A percentile compares a stretch with the other conserved stretches of the same genome.
Conservation (phyloP, 139 green algal species). For the Picochlorum costavermella region DNA sequence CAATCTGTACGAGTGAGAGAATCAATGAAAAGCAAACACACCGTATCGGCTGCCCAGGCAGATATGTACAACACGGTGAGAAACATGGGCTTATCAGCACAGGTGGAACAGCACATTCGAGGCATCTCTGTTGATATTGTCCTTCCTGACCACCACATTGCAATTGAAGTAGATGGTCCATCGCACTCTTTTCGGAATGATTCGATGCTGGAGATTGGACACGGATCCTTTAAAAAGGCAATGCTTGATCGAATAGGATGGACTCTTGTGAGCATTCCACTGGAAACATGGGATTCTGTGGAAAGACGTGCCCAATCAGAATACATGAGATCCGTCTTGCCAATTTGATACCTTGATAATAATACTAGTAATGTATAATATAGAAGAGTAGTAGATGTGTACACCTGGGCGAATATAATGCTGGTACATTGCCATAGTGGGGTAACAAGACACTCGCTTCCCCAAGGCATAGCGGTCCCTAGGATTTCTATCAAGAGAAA, state of each 20-base stretch:
- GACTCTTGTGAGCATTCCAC: constrained; percentile 7
- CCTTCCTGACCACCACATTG: constrained; percentile 3
- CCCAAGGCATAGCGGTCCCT: no score
- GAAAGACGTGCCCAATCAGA: neutral
- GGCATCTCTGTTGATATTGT: constrained; percentile 9
- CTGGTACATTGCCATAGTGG: no score
- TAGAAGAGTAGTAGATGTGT: no score
- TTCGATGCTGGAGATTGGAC: neutral
- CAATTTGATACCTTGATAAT: no score
- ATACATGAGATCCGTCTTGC: neutral
- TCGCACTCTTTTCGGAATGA: constrained; percentile 25
- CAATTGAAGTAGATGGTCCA: constrained; percentile 23
- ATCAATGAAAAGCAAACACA: neutral
- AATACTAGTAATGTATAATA: no score
- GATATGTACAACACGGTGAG: neutral
- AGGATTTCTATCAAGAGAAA: no score
- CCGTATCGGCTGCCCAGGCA: neutral
- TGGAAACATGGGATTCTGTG: neutral
- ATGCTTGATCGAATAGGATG: constrained; percentile 15
- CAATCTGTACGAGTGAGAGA: no score
- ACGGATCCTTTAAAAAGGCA: constrained; percentile 14
- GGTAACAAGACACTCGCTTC: no score
- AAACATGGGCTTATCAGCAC: neutral
- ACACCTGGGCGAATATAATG: no score
- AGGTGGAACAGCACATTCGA: neutral